Conservation (phyloP, 352 stramenopile genomes). For the Phytophthora podocarpi region DNA sequence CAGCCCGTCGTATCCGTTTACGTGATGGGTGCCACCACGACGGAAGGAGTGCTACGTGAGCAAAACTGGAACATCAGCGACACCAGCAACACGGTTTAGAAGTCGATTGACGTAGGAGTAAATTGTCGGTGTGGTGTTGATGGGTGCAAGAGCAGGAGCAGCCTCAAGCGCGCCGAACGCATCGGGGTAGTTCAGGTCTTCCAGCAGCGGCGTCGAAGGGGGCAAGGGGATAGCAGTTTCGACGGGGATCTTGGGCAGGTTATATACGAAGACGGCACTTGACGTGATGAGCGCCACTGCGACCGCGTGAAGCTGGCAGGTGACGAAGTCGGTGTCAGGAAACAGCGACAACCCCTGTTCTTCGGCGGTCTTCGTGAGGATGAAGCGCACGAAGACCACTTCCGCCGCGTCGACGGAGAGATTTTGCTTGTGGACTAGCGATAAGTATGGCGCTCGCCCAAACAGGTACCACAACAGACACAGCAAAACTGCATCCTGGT, state of each 20-base stretch:
- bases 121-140: neutral
- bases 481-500: slow-evolving; percentile 26
- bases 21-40: slow-evolving; percentile 4
- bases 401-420: slow-evolving; percentile 16
- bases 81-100: neutral
- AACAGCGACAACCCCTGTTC: slow-evolving; percentile 40
- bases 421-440: slow-evolving; percentile 23
- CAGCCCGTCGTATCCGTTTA: neutral
- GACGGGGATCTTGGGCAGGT: neutral
- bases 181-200: slow-evolving; percentile 6
- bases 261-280: neutral
- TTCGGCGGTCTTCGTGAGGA: slow-evolving; percentile 34
- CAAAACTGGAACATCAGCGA: neutral
- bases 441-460: too few relatives aligned
- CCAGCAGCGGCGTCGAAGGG: neutral
- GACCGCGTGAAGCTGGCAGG: slow-evolving; percentile 21
- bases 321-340: slow-evolving; percentile 17
- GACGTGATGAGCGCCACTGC: slow-evolving; percentile 5
- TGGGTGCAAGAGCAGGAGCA: neutral
- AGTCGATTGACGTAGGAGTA: neutral
- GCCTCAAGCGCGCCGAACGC: slow-evolving; percentile 6
- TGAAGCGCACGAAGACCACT: slow-evolving; percentile 22
- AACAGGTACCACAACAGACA: slow-evolving; percentile 19
- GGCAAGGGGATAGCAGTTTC: neutral
- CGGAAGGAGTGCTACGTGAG: neutral